These are phyloP conservation scores for Aspergillus nanangensis DNA, from an alignment of 495 filamentous ascomycete genomes.

Conservation along the genomic window DNA sequence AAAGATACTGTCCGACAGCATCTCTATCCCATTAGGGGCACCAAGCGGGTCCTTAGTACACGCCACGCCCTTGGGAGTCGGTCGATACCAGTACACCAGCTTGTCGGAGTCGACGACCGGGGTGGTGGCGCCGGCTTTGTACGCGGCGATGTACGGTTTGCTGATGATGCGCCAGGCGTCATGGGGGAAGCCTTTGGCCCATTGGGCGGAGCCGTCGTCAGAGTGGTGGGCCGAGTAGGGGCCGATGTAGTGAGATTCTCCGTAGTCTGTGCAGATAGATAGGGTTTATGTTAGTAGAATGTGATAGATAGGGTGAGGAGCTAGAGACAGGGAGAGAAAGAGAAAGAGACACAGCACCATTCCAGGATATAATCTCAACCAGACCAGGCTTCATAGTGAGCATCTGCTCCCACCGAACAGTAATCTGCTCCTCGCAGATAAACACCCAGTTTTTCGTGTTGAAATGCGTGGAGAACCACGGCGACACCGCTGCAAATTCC, in stretches of 20 bases:
- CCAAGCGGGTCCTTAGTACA: constrained; percentile 19
- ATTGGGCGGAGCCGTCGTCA: constrained; percentile 55
- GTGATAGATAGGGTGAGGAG: too few relatives aligned
- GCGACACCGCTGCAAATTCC: constrained; percentile 21
- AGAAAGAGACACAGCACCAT: constrained; percentile 21
- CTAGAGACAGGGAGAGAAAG: too few relatives aligned
- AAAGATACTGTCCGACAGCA: constrained; percentile 43
- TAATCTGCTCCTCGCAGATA: constrained; percentile 38
- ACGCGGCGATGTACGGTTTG: constrained; percentile 53
- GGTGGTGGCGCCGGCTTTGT: constrained; percentile 44
- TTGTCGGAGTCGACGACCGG: constrained; percentile 36
- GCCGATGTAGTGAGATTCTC: constrained; percentile 51
- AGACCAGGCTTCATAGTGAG: constrained; percentile 40
- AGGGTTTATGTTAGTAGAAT: neutral
- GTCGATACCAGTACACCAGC: constrained; percentile 43
- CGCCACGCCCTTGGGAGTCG: constrained; percentile 29
- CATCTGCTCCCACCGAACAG: constrained; percentile 51
- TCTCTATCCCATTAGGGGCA: constrained; percentile 23
- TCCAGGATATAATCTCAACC: constrained; percentile 62
- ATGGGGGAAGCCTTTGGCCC: constrained; percentile 52
- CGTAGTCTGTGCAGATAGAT: constrained; percentile 38
- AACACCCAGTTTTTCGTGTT: constrained; percentile 54
- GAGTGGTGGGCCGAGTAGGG: constrained; percentile 43
- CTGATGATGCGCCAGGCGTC: constrained; percentile 34
- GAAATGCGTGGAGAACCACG: constrained; percentile 41